Evolutionary conservation across 345 rosid genomes (phyloP), one percentile per base, ranked within the genome.

Genomic region (Microthlaspi erraticum): DNA sequence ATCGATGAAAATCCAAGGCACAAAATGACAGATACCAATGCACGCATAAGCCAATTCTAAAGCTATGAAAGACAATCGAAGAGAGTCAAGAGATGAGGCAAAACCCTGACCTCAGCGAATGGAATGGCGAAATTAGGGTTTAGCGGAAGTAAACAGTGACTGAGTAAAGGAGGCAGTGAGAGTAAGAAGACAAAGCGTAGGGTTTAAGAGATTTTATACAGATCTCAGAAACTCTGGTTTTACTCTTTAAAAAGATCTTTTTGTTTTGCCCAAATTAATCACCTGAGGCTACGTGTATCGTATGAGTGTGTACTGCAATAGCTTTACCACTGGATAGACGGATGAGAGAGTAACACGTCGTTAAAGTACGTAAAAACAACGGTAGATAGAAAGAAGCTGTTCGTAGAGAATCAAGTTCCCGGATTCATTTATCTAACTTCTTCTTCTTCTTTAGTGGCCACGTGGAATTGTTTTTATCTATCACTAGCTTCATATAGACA

Each of bases 141-240:
- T 69, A 3, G 18, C 50, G 2, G 20, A 23, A 70, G 74, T 52
- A 3, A 3, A 33, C 13, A 71, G 68, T 49, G 68, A 42, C 8
- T 19, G 57, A 55, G 19, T 11, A 33, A 23, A 64, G 14, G 64
- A 54, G 70, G 70, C 76, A 54, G 70, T 12, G 9, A 7, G 16
- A 53, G 19, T 9, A 9, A 18, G 76, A 33, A 33, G 38, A 43
- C 63, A 44, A 44, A 34, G 48, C 5, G 56, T 44, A 72, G 76
- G 76, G 76, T 72, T 72, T 63, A 63, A 63, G 64, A 18, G 53
- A 36, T 71, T 56, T 72, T 62, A 72, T 33, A 61, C 55, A n/a
- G 46, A 52, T 26, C 42, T 39, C 26, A 32, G 13, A 41, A 62
- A 43, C 59, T 29, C 38, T 62, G n/a, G 0, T 34, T 20, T 17